These are phyloP conservation scores for Rubus parviflorus DNA, from an alignment of 306 rosid species.

Conservation along the genomic window DNA sequence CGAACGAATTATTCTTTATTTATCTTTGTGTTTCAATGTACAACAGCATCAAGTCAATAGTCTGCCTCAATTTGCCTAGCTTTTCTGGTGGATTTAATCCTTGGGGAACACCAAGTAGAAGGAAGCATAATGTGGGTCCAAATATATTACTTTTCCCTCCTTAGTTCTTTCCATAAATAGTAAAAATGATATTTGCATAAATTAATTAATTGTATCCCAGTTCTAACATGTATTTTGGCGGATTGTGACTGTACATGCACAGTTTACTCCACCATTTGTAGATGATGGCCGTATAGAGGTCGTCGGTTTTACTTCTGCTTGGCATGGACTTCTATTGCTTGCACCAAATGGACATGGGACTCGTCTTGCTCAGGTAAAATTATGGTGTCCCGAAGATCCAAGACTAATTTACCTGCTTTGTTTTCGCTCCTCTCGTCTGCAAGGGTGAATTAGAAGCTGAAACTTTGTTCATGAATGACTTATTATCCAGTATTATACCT, in stretches of 20 bases:
- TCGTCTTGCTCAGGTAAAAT: slow-evolving; percentile 92
- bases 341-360: slow-evolving; percentile 98
- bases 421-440: too few relatives aligned
- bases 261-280: slow-evolving; percentile 75
- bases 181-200: slow-evolving; percentile 3
- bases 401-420: background rate
- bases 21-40: slow-evolving; percentile 12
- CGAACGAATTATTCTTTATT: slow-evolving; percentile 1
- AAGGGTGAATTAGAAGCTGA: background rate
- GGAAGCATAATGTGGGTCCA: slow-evolving; percentile 51
- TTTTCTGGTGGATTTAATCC: slow-evolving; percentile 97
- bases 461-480: background rate
- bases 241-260: slow-evolving; percentile 49
- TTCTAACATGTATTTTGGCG: slow-evolving; percentile 12
- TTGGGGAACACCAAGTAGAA: slow-evolving; percentile 79
- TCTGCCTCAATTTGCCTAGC: slow-evolving; percentile 96
- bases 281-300: slow-evolving; percentile 91
- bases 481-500: too few relatives aligned
- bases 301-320: slow-evolving; percentile 93
- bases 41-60: slow-evolving; percentile 90
- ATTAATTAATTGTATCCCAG: background rate
- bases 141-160: slow-evolving; percentile 3
- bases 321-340: slow-evolving; percentile 93
- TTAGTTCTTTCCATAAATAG: background rate
- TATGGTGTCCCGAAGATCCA: background rate